Percentiles rank a stretch among this genome's conserved stretches.
Conservation (phyloP, 805 yeast species). For the Candida sonorensis region DNA sequence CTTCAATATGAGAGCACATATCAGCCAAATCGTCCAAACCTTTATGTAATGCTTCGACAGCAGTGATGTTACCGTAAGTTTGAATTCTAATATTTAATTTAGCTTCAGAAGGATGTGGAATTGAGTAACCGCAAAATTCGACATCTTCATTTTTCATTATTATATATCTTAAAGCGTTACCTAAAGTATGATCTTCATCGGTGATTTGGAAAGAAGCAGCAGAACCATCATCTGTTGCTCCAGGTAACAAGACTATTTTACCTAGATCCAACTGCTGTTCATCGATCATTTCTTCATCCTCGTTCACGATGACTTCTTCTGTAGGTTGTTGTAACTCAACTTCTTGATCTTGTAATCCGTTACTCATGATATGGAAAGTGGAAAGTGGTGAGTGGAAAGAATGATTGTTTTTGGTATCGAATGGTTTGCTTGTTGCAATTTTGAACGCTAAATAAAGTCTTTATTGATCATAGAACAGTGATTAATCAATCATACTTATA, state of each 20-base stretch:
- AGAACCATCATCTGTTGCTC: slow-evolving; percentile 86
- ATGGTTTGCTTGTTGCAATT: too few relatives aligned
- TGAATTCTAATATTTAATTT: slow-evolving; percentile 87
- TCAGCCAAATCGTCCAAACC: slow-evolving; percentile 83
- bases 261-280: slow-evolving; percentile 41
- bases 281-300: slow-evolving; percentile 21
- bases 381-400: neutral
- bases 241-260: slow-evolving; percentile 67
- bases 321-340: slow-evolving; percentile 11
- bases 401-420: too few relatives aligned
- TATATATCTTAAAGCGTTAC: slow-evolving; percentile 87
- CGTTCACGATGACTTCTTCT: slow-evolving; percentile 14
- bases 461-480: too few relatives aligned
- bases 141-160: slow-evolving; percentile 98
- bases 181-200: slow-evolving; percentile 95
- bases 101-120: slow-evolving; percentile 96
- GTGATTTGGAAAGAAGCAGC: slow-evolving; percentile 90
- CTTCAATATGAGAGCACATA: slow-evolving; percentile 79
- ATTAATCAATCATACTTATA: too few relatives aligned
- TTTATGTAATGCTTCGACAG: slow-evolving; percentile 86
- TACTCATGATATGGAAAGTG: neutral
- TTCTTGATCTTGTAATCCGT: slow-evolving; percentile 3
- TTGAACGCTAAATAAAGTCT: too few relatives aligned
- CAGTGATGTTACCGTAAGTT: slow-evolving; percentile 80
- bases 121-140: slow-evolving; percentile 96